Percentiles rank a stretch among this genome's conserved stretches.
Evolutionary conservation across 1,139 yeast species (phyloP).

Genomic region (Taphrina pruni): DNA sequence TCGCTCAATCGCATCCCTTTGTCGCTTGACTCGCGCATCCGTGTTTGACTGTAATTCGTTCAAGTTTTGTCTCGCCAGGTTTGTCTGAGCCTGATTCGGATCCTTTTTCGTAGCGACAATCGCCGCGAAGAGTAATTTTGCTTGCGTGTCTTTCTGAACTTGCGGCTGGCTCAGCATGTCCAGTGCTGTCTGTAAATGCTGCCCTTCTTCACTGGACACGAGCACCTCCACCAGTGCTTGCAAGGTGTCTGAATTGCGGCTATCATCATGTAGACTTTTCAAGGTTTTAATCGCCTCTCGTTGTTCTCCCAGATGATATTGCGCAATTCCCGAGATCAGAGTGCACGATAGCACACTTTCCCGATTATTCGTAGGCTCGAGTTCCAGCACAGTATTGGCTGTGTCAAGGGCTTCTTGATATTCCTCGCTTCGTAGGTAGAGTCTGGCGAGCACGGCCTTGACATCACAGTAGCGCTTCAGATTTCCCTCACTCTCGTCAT

Average conservation of each 20-base stretch:
- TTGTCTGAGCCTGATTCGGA: not conserved
- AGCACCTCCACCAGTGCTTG: conserved; percentile 5
- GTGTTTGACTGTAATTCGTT: not conserved
- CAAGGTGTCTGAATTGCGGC: not conserved
- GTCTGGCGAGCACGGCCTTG: conserved; percentile 72
- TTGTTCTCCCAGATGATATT: not conserved
- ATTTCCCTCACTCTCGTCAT: conserved; percentile 26
- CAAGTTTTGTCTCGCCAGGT: not conserved
- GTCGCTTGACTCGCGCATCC: not conserved
- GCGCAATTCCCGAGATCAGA: conserved; percentile 9
- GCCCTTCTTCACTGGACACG: not conserved
- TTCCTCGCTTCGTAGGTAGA: conserved; percentile 64
- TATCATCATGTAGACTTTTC: not conserved
- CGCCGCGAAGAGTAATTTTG: conserved; percentile 11
- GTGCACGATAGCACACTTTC: conserved; percentile 25
- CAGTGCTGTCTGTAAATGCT: not conserved
- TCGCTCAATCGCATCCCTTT: conserved; percentile 12
- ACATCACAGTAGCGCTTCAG: conserved; percentile 51
- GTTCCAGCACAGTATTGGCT: conserved; percentile 63
- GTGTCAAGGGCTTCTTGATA: conserved; percentile 66
- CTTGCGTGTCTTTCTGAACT: not conserved
- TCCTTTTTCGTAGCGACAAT: not conserved
- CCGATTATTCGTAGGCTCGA: conserved; percentile 48
- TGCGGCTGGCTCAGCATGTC: not conserved
- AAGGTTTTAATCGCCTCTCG: conserved; percentile 14